These are phyloP conservation scores for Trypanosoma congolense DNA, from an alignment of 208 protist species.

Conservation along the genomic window DNA sequence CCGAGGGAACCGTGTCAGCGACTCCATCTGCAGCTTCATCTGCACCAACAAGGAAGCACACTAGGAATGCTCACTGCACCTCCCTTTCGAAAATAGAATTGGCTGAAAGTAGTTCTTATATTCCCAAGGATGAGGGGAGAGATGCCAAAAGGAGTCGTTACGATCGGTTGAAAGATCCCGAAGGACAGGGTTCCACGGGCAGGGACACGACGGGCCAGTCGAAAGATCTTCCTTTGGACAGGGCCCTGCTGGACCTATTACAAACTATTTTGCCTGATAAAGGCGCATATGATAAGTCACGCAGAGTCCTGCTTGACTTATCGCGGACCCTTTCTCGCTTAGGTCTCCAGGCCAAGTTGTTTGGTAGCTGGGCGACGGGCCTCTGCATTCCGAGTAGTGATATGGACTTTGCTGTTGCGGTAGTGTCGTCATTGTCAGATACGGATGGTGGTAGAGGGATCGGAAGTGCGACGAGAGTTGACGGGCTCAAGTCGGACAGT, in stretches of 20 bases:
- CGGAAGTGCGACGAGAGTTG: background rate
- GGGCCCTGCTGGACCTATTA: conserved; percentile 43
- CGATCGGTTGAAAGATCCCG: too few species aligned
- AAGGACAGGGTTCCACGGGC: too few species aligned
- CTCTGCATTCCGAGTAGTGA: conserved; percentile 74
- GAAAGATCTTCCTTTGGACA: conserved; percentile 31
- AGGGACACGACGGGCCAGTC: background rate
- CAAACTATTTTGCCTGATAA: conserved; percentile 31
- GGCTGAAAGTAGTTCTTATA: too few species aligned
- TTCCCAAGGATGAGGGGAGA: too few species aligned
- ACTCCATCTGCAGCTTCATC: too few species aligned
- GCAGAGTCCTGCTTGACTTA: conserved; percentile 46
- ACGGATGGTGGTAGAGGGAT: background rate
- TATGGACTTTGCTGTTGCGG: conserved; percentile 66
- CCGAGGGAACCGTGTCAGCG: too few species aligned
- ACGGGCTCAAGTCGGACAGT: too few species aligned
- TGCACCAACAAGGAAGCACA: too few species aligned
- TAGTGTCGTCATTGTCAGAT: conserved; percentile 8
- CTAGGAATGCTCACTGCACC: too few species aligned
- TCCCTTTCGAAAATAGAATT: too few species aligned
- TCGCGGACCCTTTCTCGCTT: conserved; percentile 19
- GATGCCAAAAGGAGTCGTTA: too few species aligned
- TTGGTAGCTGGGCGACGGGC: conserved; percentile 75
- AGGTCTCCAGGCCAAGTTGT: conserved; percentile 48
- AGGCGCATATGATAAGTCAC: conserved; percentile 21